Evolutionary conservation across 2,329 filamentous ascomycete species (phyloP), one percentile per base, ranked within the genome.

Genomic region (Fragosphaeria purpurea): DNA sequence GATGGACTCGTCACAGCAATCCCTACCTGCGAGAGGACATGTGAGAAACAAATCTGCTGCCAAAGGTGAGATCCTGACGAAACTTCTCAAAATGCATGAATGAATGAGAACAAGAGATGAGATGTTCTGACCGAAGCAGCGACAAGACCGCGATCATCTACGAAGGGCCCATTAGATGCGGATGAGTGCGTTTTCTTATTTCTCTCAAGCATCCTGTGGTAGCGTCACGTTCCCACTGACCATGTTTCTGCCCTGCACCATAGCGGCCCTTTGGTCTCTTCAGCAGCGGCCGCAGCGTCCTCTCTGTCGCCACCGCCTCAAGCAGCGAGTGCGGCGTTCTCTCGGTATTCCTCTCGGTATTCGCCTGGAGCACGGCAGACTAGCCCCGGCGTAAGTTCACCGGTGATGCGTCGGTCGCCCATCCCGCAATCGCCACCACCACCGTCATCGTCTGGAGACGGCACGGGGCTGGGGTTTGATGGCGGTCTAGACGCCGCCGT

Each of bases 101-200:
- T 3, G 33, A 7, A 22, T 22, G 33, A 42, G 22, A 32, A 10
- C 22, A 9, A 35, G 11, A 39, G 6, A 6, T 12, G 6, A 43
- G 33, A 31, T 32, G 22, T 31, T 44, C 22, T 31, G 46, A 22
- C 5, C 11, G 37, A 13, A 4, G 10, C 57, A 79, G 77, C 76
- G 44, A 68, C 76, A n/a, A 69, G 82, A 43, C 77, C 83, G 7
- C 74, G 84, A 47, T 80, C 83, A 41, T 77, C 83, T 43, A 93
- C 88, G 5, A 86, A 82, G 65, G 88, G 87, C 1, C 88, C 88
- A 4, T 71, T 95, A 22, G 88, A 93, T 60, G 70, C 72, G 55
- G 80, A 83, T 56, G 85, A 91, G 85, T 91, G 74, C 67, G 81
- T 65, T 30, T 41, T 40, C 40, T 46, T 54, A n/a, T 3, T 22